phyloP scores from a whole-genome alignment of 163 green algal genomes.

The Coccomyxa subellipsoidea region DNA sequence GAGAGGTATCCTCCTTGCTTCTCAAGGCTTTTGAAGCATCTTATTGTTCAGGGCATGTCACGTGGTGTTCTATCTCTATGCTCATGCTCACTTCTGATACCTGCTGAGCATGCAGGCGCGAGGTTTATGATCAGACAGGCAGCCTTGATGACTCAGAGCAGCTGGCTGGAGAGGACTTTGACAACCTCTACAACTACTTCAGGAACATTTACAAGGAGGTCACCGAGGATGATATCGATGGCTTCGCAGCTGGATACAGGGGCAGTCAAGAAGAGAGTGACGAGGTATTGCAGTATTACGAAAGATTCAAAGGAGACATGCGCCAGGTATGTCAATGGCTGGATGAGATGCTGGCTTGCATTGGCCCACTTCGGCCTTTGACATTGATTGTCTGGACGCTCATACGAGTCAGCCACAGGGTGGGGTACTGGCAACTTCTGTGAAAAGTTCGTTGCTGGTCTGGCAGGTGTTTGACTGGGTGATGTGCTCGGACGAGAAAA shows the following conservation, averaged over 20 bases:
- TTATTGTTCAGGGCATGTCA: not conserved
- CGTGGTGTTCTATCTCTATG: not conserved
- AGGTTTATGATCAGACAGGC: slow-evolving; percentile 91
- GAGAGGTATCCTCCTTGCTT: slow-evolving; percentile 59
- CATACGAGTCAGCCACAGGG: too few relatives aligned
- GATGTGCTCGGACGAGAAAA: slow-evolving; percentile 66
- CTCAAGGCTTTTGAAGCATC: not conserved
- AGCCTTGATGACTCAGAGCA: slow-evolving; percentile 70
- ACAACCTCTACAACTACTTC: slow-evolving; percentile 81
- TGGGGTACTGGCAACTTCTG: too few relatives aligned
- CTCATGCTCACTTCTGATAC: not conserved
- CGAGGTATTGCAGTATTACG: slow-evolving; percentile 72
- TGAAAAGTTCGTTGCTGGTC: too few relatives aligned
- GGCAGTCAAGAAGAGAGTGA: slow-evolving; percentile 62
- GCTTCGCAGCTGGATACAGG: slow-evolving; percentile 64
- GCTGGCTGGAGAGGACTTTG: slow-evolving; percentile 58
- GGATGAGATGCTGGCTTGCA: too few relatives aligned
- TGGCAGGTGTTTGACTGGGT: slow-evolving; percentile 76
- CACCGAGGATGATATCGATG: slow-evolving; percentile 76
- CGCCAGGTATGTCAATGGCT: slow-evolving; percentile 24
- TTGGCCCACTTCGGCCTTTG: too few relatives aligned
- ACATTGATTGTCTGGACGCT: too few relatives aligned
- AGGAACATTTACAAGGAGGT: slow-evolving; percentile 71
- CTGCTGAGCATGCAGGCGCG: slow-evolving; percentile 48
- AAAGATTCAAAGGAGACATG: slow-evolving; percentile 74